Percentiles rank a stretch among this genome's conserved stretches.
Evolutionary conservation across 371 early-diverging fungal genomes (phyloP).

Genomic region (Rhizopus microsporus): DNA sequence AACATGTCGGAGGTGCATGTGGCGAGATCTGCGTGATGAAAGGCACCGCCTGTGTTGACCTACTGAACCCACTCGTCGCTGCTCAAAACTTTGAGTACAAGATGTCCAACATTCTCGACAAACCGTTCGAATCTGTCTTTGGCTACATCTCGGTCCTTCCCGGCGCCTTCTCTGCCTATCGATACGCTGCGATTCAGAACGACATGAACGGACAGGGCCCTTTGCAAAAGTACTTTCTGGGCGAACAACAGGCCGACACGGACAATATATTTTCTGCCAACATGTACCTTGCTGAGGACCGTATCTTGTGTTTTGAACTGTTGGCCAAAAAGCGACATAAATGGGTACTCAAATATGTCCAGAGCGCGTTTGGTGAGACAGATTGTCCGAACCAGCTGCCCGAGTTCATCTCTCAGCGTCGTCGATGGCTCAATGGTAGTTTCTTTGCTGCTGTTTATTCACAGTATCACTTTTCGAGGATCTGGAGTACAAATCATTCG

Average conservation of each 20-base stretch:
- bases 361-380: slow-evolving; percentile 70
- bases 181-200: slow-evolving; percentile 59
- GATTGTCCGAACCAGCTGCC: slow-evolving; percentile 71
- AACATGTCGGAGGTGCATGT: slow-evolving; percentile 78
- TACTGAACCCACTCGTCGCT: slow-evolving; percentile 77
- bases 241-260: slow-evolving; percentile 54
- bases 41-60: slow-evolving; percentile 55
- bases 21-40: slow-evolving; percentile 68
- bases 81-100: slow-evolving; percentile 88
- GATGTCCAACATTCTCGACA: slow-evolving; percentile 84
- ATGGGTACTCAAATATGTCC: slow-evolving; percentile 73
- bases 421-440: slow-evolving; percentile 77
- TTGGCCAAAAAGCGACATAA: slow-evolving; percentile 63
- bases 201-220: slow-evolving; percentile 63
- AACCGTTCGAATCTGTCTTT: slow-evolving; percentile 80
- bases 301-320: slow-evolving; percentile 78
- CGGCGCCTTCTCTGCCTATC: slow-evolving; percentile 75
- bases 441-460: slow-evolving; percentile 76
- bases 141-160: slow-evolving; percentile 85
- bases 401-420: slow-evolving; percentile 68
- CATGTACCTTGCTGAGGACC: slow-evolving; percentile 80
- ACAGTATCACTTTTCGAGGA: slow-evolving; percentile 73
- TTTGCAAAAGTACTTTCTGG: slow-evolving; percentile 65
- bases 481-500: slow-evolving; percentile 78
- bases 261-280: slow-evolving; percentile 65